phyloP scores from a whole-genome alignment of 2,329 filamentous ascomycete genomes.

The Aschersonia sp. region DNA sequence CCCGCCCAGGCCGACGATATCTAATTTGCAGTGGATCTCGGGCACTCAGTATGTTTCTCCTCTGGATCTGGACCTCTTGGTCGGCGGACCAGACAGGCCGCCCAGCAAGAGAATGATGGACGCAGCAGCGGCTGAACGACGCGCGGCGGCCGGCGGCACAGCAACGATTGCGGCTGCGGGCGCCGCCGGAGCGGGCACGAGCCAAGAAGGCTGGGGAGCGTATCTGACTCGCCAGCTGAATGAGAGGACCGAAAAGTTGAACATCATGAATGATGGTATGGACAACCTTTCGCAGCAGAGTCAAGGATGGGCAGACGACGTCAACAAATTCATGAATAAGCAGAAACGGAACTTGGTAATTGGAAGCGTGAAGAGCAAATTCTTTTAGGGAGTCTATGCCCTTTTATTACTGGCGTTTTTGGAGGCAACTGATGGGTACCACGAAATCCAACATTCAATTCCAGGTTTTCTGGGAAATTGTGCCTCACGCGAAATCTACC shows the following conservation, averaged over 20 bases:
- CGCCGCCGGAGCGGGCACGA: not conserved
- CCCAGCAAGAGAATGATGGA: slow-evolving; percentile 79
- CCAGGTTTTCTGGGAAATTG: too few relatives aligned
- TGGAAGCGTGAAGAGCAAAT: slow-evolving; percentile 51
- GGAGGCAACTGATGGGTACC: too few relatives aligned
- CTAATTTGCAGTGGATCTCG: slow-evolving; percentile 90
- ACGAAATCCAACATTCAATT: too few relatives aligned
- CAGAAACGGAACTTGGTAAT: slow-evolving; percentile 80
- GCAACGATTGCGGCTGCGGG: slow-evolving; percentile 12
- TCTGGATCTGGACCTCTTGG: slow-evolving; percentile 76
- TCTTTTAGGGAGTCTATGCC: slow-evolving; percentile 17
- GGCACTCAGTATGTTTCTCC: slow-evolving; percentile 86
- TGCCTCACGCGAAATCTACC: too few relatives aligned
- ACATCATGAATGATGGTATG: slow-evolving; percentile 72
- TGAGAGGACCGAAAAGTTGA: slow-evolving; percentile 78
- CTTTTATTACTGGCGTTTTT: not conserved
- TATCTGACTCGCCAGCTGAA: slow-evolving; percentile 81
- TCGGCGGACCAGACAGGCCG: slow-evolving; percentile 78
- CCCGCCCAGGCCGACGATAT: slow-evolving; percentile 81
- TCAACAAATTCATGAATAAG: slow-evolving; percentile 67
- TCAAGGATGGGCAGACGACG: slow-evolving; percentile 73
- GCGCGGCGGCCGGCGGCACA: slow-evolving; percentile 29
- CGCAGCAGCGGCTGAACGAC: slow-evolving; percentile 62
- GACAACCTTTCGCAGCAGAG: slow-evolving; percentile 70
- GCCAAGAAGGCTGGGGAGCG: slow-evolving; percentile 53